Evolutionary conservation across 108 stramenopile species (phyloP), one percentile per base, ranked within the genome.

Genomic region (Fistulifera solaris): DNA sequence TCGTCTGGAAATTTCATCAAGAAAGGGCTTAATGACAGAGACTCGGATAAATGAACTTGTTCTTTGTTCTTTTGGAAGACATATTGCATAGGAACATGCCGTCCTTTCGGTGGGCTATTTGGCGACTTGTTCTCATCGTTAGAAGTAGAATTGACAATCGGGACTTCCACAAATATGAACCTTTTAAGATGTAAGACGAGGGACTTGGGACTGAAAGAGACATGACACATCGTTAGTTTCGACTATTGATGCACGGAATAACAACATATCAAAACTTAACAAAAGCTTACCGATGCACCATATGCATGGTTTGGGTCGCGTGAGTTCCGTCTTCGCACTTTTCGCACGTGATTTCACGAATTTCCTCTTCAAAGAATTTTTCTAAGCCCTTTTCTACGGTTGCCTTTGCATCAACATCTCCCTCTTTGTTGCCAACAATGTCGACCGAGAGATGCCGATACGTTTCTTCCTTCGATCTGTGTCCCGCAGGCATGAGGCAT

Each of bases 301-400:
- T 44, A 2, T 27, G 40, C 43, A 57, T 22, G 7, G 56, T 57
- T 24, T 57, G 40, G 6, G 16, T 18, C 2, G 39, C 56, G 26
- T 57, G 56, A 13, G 56, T 57, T 14, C 56, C 56, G 22, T 45
- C 28, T n/a, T 18, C 27, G 54, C 79, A 81, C 62, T 89, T 87
- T 62, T 93, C 92, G 46, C 92, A 93, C 28, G 85, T 80, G 58
- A 93, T 45, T 22, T 89, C 81, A 8, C 81, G 67, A 24, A 70
- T 69, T 52, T 87, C 85, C 1, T 85, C 66, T 8, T 59, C 55
- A 50, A 93, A 93, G 43, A 81, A 81, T 16, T 60, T 61, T 7
- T 60, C 63, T 24, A 81, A 42, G 18, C 79, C 67, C 13, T 76
- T 75, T 48, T 70, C 75, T 4, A 81, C 56, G 31, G 54, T 65